These are phyloP conservation scores for Trichoderma afroharzianum DNA, from an alignment of 2,329 filamentous ascomycete genomes.

Conservation along the genomic window DNA sequence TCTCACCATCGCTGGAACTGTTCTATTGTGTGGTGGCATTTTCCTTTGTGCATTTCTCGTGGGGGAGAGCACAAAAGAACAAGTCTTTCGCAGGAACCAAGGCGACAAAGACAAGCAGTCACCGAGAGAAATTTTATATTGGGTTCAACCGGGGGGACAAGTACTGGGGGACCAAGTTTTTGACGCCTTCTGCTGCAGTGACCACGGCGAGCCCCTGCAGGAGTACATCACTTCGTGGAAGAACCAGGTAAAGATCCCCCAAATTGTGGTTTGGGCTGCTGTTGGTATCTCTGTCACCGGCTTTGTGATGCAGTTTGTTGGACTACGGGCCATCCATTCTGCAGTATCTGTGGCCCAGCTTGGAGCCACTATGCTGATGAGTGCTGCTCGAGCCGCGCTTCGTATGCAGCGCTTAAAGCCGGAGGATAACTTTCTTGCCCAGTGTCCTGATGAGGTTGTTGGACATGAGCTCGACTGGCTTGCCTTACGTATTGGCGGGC, in stretches of 20 bases:
- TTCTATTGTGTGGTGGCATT: not conserved
- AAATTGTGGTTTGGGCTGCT: not conserved
- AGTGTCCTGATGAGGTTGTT: not conserved
- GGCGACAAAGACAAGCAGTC: fast-evolving
- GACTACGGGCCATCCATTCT: not conserved
- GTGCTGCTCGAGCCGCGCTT: not conserved
- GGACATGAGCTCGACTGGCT: not conserved
- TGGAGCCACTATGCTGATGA: not conserved
- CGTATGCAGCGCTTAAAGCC: not conserved
- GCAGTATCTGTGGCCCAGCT: not conserved
- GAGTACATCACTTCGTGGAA: not conserved
- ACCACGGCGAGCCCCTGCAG: not conserved
- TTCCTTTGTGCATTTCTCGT: not conserved
- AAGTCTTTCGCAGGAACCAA: not conserved
- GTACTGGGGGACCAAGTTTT: not conserved
- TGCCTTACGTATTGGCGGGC: not conserved
- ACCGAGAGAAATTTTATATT: not conserved
- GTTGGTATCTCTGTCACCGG: not conserved
- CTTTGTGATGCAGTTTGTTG: not conserved
- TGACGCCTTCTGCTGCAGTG: not conserved
- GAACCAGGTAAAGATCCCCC: not conserved
- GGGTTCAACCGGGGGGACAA: not conserved
- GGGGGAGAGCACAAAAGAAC: not conserved
- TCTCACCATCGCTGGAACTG: not conserved
- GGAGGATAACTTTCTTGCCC: not conserved